phyloP scores from a whole-genome alignment of 106 monocot species.

The Ottelia alismoides region DNA sequence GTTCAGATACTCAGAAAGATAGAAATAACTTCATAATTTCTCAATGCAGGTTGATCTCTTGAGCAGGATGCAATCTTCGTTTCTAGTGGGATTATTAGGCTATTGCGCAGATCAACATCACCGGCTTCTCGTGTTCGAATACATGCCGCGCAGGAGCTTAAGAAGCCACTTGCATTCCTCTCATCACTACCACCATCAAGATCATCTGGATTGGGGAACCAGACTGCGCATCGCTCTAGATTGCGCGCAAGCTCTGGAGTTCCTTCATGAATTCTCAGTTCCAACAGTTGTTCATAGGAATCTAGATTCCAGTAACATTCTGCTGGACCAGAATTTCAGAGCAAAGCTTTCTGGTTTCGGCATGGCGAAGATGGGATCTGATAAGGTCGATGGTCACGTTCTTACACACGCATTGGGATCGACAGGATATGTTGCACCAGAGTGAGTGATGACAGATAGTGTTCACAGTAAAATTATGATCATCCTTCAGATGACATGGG shows the following conservation, averaged over 20 bases:
- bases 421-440: conserved; percentile 88
- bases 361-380: conserved; percentile 74
- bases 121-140: conserved; percentile 34
- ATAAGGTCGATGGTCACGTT: conserved; percentile 79
- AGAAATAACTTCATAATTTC: no score
- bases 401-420: conserved; percentile 73
- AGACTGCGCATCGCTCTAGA: conserved; percentile 76
- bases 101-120: conserved; percentile 29
- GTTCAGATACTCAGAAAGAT: no score
- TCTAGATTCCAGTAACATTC: conserved; percentile 78
- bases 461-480: no score
- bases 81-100: conserved; percentile 15
- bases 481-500: no score
- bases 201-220: conserved; percentile 50
- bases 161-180: conserved; percentile 58
- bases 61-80: conserved; percentile 12
- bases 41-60: conserved; percentile 23
- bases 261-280: conserved; percentile 63
- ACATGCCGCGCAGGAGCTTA: conserved; percentile 77
- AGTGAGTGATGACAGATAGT: conserved; percentile 73
- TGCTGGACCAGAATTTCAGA: conserved; percentile 68
- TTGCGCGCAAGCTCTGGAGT: conserved; percentile 79
- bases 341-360: conserved; percentile 91
- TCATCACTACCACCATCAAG: not conserved
- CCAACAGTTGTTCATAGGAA: conserved; percentile 90